phyloP scores from a whole-genome alignment of 2,329 filamentous ascomycete species.

The Fusarium sp. region DNA sequence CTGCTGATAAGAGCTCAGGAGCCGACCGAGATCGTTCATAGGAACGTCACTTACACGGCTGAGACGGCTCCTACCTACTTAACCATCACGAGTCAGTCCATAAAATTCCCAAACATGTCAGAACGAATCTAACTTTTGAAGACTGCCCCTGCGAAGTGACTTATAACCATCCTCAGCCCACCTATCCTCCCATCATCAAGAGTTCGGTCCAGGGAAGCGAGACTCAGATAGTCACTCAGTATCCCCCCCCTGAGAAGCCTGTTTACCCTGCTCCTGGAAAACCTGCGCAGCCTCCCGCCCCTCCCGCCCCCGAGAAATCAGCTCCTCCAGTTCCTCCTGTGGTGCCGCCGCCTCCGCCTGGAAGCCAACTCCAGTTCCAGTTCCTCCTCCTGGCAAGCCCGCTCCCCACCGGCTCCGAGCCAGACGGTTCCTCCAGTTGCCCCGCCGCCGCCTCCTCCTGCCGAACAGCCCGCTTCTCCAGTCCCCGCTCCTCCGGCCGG shows the following conservation, averaged over 20 bases:
- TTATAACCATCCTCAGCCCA: constrained; percentile 29
- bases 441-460: not conserved
- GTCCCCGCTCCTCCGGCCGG: not conserved
- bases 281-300: not conserved
- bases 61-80: constrained; percentile 54
- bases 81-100: constrained; percentile 58
- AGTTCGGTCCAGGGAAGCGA: constrained; percentile 1
- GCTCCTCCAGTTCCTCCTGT: not conserved
- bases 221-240: constrained; percentile 8
- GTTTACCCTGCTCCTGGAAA: constrained; percentile 3
- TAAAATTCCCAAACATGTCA: not conserved
- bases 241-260: not conserved
- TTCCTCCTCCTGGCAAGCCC: not conserved
- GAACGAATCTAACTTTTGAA: constrained; percentile 44
- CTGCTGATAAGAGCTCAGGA: constrained; percentile 28
- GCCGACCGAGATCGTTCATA: constrained; percentile 52
- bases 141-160: constrained; percentile 62
- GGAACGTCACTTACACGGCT: constrained; percentile 58
- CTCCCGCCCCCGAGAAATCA: not conserved
- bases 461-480: not conserved
- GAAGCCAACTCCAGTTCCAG: not conserved
- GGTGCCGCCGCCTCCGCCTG: not conserved
- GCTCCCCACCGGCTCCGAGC: not conserved
- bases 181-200: constrained; percentile 8
- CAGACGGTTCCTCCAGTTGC: not conserved